These are phyloP conservation scores for Solanum pennellii DNA, from an alignment of 257 asterid species.

Conservation along the genomic window DNA sequence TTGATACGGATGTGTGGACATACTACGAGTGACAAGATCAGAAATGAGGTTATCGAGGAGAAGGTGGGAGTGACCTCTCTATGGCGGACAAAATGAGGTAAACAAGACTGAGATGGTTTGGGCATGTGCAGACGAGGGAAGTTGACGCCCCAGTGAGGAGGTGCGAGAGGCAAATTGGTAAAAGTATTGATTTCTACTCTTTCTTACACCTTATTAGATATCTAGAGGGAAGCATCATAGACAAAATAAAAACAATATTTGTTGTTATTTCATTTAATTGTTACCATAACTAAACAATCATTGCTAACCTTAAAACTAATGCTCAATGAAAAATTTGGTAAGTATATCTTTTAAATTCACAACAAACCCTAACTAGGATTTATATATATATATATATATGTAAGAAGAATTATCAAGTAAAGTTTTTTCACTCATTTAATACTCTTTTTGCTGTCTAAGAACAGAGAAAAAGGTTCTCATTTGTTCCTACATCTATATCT, in stretches of 20 bases:
- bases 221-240: not conserved
- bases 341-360: not conserved
- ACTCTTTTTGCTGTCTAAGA: not conserved
- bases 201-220: too few species aligned
- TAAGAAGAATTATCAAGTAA: not conserved
- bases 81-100: not conserved
- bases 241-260: too few species aligned
- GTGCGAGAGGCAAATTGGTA: not conserved
- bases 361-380: not conserved
- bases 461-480: not conserved
- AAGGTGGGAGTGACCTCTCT: not conserved
- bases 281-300: not conserved
- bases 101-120: not conserved
- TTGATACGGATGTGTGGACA: not conserved
- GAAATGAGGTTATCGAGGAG: not conserved
- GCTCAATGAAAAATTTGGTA: too few species aligned
- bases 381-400: too few species aligned
- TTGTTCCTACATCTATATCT: not conserved
- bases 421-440: not conserved
- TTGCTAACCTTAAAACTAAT: not conserved
- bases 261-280: not conserved
- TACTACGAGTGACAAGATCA: not conserved
- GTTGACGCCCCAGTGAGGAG: not conserved
- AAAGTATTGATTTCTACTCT: too few species aligned
- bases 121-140: not conserved